Evolutionary conservation across 140 eudicot species (phyloP), one percentile per base, ranked within the genome.

Genomic region (Erigeron philadelphicus): DNA sequence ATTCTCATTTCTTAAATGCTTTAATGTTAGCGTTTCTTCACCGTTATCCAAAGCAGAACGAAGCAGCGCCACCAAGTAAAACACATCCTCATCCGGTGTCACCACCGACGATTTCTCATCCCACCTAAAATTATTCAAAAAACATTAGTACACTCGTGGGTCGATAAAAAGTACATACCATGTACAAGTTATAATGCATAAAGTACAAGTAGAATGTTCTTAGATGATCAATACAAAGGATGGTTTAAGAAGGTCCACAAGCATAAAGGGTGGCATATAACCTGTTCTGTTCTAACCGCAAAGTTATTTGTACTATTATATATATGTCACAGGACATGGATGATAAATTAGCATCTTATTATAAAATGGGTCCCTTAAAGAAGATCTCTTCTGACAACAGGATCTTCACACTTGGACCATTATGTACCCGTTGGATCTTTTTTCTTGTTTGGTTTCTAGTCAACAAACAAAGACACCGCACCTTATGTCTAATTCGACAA

Each of bases 41-140:
- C 88, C 90, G 0, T 77, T 82, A 13, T 86, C 83, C 76, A 92
- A 43, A 0, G 93, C 98, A 0, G 98, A 88, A 40, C 96, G 83
- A 21, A 92, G 90, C 50, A 92, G 67, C 10, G 95, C 95, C 61
- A 92, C 96, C 48, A 86, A 44, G 82, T 92, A 92, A 80, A 92
- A 92, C 73, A 89, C 90, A 8, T 89, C 95, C 63, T 92, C 96
- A 0, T 84, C 79, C 4, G 98, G 96, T 48, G 88, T 92, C 68
- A 92, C 98, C 11, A 74, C 93, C 5, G 96, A 88, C 16, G 70
- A 79, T 49, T 73, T 76, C 15, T 84, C 82, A 15, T 92, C 86
- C 98, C 98, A 92, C 78, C 98, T 92, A 31, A 23, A 53, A 15
- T 72, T 8, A 67, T 47, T 5, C 8, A 44, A 10, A 38, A 42